These are phyloP conservation scores for Naganishia liquefaciens DNA, from an alignment of 1,284 basidiomycete genomes.

Conservation along the genomic window DNA sequence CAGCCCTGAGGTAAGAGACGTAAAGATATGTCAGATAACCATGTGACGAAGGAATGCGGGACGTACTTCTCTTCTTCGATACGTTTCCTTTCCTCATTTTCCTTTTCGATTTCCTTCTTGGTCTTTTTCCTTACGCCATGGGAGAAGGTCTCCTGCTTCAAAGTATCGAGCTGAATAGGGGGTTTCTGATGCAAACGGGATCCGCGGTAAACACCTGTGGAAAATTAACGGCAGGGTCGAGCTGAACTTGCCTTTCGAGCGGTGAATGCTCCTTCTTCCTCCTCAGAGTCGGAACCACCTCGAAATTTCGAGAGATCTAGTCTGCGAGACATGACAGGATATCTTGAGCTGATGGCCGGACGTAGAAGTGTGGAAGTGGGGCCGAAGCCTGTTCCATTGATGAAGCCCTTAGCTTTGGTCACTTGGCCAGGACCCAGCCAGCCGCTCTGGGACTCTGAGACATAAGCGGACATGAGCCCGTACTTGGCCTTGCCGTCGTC, in stretches of 20 bases:
- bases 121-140: conserved; percentile 55
- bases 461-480: conserved; percentile 9
- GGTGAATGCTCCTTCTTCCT: conserved; percentile 40
- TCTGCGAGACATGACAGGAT: conserved; percentile 40
- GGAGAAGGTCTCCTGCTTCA: conserved; percentile 52
- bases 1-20: conserved; percentile 41
- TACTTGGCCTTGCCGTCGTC: no score
- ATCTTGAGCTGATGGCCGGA: no score
- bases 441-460: background rate
- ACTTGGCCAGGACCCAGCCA: background rate
- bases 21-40: background rate
- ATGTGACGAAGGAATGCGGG: background rate
- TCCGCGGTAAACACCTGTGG: background rate
- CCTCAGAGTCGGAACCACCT: conserved; percentile 48
- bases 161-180: conserved; percentile 44
- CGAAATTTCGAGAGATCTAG: conserved; percentile 52
- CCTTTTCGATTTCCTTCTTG: conserved; percentile 83
- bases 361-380: no score
- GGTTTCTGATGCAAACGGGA: conserved; percentile 35
- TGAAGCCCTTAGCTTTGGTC: background rate
- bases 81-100: conserved; percentile 78
- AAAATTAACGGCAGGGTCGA: background rate
- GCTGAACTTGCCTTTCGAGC: conserved; percentile 39
- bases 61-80: conserved; percentile 67
- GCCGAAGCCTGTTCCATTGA: background rate